Evolutionary conservation across 2,329 filamentous ascomycete genomes (phyloP).

Genomic region (Rutstroemia sp.): DNA sequence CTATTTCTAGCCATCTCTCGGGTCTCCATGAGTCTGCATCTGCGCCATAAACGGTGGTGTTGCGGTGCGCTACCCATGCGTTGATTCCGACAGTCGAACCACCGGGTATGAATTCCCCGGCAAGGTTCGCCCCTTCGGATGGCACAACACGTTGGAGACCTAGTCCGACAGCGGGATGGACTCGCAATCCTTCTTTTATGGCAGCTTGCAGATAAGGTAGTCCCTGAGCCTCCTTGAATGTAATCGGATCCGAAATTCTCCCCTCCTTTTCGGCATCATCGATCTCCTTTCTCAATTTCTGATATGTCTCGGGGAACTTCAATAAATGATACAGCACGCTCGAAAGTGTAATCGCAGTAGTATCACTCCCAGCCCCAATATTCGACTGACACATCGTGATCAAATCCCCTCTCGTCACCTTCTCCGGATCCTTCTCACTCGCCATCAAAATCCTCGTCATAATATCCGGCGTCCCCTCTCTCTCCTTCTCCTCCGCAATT

Average conservation of each 20-base stretch:
- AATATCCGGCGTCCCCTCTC: conserved; percentile 30
- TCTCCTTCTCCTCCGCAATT: not conserved
- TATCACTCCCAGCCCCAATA: conserved; percentile 34
- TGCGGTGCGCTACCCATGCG: conserved; percentile 30
- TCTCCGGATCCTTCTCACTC: conserved; percentile 28
- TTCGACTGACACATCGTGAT: conserved; percentile 19
- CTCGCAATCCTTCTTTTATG: conserved; percentile 43
- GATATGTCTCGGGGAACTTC: conserved; percentile 24
- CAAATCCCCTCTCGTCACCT: conserved; percentile 31
- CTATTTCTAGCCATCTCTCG: conserved; percentile 41
- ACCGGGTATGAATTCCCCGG: conserved; percentile 34
- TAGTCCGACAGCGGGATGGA: conserved; percentile 42
- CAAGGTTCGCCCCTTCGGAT: conserved; percentile 35
- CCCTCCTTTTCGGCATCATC: conserved; percentile 17
- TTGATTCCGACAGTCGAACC: conserved; percentile 30
- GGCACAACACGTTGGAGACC: conserved; percentile 44
- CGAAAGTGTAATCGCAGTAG: conserved; percentile 41
- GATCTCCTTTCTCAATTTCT: conserved; percentile 30
- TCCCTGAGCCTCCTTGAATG: conserved; percentile 33
- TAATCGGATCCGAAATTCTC: conserved; percentile 25
- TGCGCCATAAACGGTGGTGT: conserved; percentile 39
- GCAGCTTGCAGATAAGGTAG: conserved; percentile 42
- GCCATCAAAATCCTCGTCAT: conserved; percentile 36
- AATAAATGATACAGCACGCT: conserved; percentile 39
- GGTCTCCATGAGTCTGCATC: conserved; percentile 42